Percentiles rank a stretch among this genome's conserved stretches.
Evolutionary conservation across 352 stramenopile species (phyloP).

Genomic region (Pilasporangium apinafurcum): DNA sequence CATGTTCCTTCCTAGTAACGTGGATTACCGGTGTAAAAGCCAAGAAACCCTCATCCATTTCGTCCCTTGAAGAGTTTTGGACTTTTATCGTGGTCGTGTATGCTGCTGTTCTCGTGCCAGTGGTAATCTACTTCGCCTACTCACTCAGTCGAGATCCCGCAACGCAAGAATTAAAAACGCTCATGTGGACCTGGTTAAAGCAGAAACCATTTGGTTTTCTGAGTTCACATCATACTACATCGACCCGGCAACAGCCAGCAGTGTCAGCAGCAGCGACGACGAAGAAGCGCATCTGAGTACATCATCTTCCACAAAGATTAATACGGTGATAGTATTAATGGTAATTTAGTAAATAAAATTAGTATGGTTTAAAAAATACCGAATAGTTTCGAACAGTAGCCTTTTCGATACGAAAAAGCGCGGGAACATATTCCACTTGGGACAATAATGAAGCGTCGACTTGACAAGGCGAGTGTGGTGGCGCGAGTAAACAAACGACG

Average conservation of each 20-base stretch:
- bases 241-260: neutral
- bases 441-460: too few species aligned
- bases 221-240: neutral
- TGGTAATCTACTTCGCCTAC: slow-evolving; percentile 25
- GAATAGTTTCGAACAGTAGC: neutral
- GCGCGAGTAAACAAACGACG: too few species aligned
- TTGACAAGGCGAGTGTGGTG: too few species aligned
- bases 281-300: too few species aligned
- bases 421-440: too few species aligned
- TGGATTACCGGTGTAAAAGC: neutral
- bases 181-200: slow-evolving; percentile 20
- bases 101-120: slow-evolving; percentile 24
- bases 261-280: neutral
- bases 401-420: too few species aligned
- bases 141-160: slow-evolving; percentile 17
- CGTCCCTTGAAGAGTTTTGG: slow-evolving; percentile 39
- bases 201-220: slow-evolving; percentile 19
- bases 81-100: slow-evolving; percentile 28
- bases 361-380: too few species aligned
- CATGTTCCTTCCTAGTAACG: too few species aligned
- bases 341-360: too few species aligned
- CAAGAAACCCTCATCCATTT: slow-evolving; percentile 13
- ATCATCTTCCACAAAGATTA: too few species aligned
- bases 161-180: slow-evolving; percentile 13
- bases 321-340: too few species aligned